These are phyloP conservation scores for Elsinoe arachidis DNA, from an alignment of 2,329 filamentous ascomycete genomes.

Conservation along the genomic window DNA sequence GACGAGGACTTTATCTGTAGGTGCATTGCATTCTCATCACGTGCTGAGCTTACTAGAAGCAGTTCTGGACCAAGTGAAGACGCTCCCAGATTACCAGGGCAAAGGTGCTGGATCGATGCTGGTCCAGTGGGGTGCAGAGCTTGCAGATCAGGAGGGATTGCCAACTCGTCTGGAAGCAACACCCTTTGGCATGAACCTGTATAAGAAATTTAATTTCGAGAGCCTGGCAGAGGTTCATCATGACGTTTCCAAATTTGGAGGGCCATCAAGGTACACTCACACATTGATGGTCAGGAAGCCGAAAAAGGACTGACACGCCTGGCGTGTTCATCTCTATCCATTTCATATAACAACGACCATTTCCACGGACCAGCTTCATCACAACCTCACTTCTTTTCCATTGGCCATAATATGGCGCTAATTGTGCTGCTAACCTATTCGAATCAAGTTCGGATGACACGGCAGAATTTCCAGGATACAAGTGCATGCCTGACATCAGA, in stretches of 20 bases:
- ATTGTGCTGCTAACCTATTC: background rate
- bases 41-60: background rate
- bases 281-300: background rate
- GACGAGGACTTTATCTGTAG: background rate
- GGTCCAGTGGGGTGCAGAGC: constrained; percentile 30
- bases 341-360: no score
- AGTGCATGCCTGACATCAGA: background rate
- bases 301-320: background rate
- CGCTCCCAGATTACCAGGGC: constrained; percentile 32
- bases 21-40: background rate
- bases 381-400: no score
- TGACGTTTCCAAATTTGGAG: constrained; percentile 2
- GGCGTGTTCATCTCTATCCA: no score
- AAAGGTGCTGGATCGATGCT: constrained; percentile 33
- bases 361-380: no score
- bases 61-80: constrained; percentile 25
- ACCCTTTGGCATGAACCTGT: constrained; percentile 22
- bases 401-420: background rate
- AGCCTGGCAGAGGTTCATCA: background rate
- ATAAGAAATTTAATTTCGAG: constrained; percentile 27
- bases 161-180: constrained; percentile 13
- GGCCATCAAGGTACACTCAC: background rate
- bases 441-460: background rate
- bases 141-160: constrained; percentile 30
- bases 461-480: background rate